These are phyloP conservation scores for Nicotiana tabacum DNA, from an alignment of 257 asterid genomes.

Conservation along the genomic window DNA sequence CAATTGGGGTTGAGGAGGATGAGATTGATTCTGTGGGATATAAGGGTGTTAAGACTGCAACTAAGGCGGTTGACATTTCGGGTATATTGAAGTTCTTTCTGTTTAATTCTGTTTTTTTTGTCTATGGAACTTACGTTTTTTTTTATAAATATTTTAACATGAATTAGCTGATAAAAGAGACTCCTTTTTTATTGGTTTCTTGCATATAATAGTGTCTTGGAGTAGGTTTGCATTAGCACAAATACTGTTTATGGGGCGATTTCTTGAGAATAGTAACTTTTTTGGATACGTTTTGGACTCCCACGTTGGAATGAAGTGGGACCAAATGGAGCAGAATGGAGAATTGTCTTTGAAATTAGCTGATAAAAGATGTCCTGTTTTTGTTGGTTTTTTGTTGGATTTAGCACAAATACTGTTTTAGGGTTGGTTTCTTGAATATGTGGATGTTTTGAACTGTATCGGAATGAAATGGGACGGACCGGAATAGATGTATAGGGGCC, in stretches of 20 bases:
- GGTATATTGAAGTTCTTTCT: conserved; percentile 31
- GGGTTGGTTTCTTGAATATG: neutral
- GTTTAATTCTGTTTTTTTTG: neutral
- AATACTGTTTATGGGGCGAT: neutral
- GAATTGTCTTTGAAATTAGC: neutral
- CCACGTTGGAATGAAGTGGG: no score
- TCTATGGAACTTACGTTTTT: neutral
- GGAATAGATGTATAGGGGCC: neutral
- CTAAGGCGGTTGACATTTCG: conserved; percentile 24
- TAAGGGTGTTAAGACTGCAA: conserved; percentile 28
- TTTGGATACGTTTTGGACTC: no score
- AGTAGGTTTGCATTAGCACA: neutral
- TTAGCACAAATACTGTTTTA: neutral
- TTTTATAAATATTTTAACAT: neutral
- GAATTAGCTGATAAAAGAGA: neutral
- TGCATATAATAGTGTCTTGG: neutral
- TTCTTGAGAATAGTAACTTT: neutral
- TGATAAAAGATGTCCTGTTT: neutral
- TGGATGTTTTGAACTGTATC: neutral
- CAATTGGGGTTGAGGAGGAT: conserved; percentile 16
- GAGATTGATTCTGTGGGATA: conserved; percentile 24
- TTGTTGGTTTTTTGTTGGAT: neutral
- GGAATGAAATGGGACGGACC: neutral
- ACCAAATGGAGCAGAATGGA: no score
- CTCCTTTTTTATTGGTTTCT: neutral